A percentile compares a stretch with the other conserved stretches of the same genome.
phyloP scores from a whole-genome alignment of 371 early-diverging fungal genomes.

The Syncephalis fuscata region DNA sequence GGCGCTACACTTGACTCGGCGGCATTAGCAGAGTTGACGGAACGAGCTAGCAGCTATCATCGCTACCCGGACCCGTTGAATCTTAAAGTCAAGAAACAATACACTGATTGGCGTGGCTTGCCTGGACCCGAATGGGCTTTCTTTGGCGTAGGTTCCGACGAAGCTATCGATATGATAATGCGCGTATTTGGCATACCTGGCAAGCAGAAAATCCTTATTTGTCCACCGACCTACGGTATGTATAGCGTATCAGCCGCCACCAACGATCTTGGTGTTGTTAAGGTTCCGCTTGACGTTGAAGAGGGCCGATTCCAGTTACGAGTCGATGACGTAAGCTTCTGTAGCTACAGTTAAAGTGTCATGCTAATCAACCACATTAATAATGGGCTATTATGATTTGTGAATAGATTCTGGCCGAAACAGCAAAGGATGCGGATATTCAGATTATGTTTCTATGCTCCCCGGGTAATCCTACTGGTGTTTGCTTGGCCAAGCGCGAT shows the following conservation, averaged over 20 bases:
- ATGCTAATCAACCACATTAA: not conserved
- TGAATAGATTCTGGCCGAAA: conserved; percentile 30
- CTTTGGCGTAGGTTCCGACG: conserved; percentile 93
- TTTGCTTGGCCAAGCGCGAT: conserved; percentile 44
- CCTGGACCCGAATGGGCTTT: conserved; percentile 56
- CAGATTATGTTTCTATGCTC: conserved; percentile 89
- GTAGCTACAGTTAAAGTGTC: not conserved
- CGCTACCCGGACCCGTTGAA: conserved; percentile 96
- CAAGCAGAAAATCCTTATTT: conserved; percentile 79
- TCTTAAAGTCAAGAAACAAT: conserved; percentile 48
- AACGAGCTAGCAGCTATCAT: conserved; percentile 33
- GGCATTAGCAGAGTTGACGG: conserved; percentile 5
- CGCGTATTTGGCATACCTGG: conserved; percentile 85
- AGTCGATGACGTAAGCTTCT: conserved; percentile 38
- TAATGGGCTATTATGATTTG: too few relatives aligned
- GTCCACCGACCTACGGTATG: conserved; percentile 98
- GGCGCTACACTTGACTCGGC: conserved; percentile 7
- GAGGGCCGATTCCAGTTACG: conserved; percentile 62
- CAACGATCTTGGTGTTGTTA: conserved; percentile 82
- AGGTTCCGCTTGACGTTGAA: conserved; percentile 59
- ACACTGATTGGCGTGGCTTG: conserved; percentile 48
- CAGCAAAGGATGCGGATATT: conserved; percentile 50
- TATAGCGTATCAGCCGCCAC: conserved; percentile 84
- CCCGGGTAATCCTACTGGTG: conserved; percentile 97
- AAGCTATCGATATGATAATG: conserved; percentile 82